Evolutionary conservation across 495 filamentous ascomycete genomes (phyloP).

Genomic region (Penicillium bovifimosum): DNA sequence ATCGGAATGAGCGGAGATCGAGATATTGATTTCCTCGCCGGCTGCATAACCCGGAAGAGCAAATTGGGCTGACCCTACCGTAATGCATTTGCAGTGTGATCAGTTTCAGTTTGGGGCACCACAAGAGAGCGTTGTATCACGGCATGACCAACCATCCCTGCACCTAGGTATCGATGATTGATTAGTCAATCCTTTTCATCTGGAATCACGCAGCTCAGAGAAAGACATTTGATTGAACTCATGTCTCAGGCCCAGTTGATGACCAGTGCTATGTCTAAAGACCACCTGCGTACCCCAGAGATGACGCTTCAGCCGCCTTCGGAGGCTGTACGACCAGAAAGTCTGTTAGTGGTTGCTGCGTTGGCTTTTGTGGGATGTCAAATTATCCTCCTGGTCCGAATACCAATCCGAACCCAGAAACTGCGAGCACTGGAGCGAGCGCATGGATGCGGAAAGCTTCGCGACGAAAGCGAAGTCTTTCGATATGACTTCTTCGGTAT

Average conservation of each 20-base stretch:
- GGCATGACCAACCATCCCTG: no score
- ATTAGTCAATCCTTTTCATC: neutral
- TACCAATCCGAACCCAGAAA: no score
- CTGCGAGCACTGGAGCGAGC: neutral
- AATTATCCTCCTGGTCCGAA: neutral
- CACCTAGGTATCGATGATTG: no score
- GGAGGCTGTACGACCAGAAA: neutral
- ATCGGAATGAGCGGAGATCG: no score
- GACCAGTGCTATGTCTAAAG: neutral
- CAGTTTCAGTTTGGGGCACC: no score
- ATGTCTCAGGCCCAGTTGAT: neutral
- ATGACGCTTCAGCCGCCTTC: neutral
- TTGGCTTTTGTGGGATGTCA: neutral
- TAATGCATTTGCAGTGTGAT: no score
- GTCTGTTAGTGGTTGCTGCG: neutral
- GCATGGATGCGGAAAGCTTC: neutral
- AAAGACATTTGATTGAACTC: neutral
- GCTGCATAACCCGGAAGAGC: no score
- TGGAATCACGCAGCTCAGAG: neutral
- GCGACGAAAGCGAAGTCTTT: neutral
- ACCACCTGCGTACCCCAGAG: neutral
- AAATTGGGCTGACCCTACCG: no score
- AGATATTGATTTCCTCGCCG: no score
- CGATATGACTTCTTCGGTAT: neutral
- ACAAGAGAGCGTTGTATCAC: no score